phyloP scores from a whole-genome alignment of 176 grass and related monocot species.

The Juncus inflexus region DNA sequence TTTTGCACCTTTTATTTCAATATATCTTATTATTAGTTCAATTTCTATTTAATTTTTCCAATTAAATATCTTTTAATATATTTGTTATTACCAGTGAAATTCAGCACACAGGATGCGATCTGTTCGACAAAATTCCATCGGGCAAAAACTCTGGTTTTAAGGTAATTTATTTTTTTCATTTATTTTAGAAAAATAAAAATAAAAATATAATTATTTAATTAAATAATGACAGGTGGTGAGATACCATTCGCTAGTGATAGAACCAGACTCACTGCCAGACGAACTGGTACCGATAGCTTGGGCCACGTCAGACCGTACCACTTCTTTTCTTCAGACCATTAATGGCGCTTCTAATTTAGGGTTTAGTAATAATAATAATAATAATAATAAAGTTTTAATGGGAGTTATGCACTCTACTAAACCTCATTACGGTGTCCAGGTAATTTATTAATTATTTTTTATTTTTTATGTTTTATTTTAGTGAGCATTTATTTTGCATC shows the following conservation, averaged over 20 bases:
- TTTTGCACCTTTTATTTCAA: slow-evolving; percentile 5
- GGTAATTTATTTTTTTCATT: slow-evolving; percentile 40
- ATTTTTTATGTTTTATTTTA: neutral
- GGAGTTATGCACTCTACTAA: slow-evolving; percentile 60
- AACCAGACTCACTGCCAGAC: slow-evolving; percentile 51
- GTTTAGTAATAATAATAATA: neutral
- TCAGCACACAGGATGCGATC: slow-evolving; percentile 58
- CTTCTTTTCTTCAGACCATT: slow-evolving; percentile 52
- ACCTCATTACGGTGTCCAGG: slow-evolving; percentile 96
- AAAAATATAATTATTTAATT: slow-evolving; percentile 5
- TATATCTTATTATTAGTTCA: neutral
- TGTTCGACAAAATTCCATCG: slow-evolving; percentile 74
- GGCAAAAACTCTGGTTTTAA: slow-evolving; percentile 89
- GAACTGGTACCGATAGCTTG: slow-evolving; percentile 82
- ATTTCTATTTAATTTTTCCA: slow-evolving; percentile 1
- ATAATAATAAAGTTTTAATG: slow-evolving; percentile 58
- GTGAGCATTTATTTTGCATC: slow-evolving; percentile 5
- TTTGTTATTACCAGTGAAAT: slow-evolving; percentile 63
- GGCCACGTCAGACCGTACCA: slow-evolving; percentile 54
- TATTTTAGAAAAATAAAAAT: slow-evolving; percentile 5
- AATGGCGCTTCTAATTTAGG: slow-evolving; percentile 11
- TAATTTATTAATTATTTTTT: slow-evolving; percentile 29
- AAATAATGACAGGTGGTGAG: slow-evolving; percentile 64
- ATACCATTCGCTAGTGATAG: slow-evolving; percentile 92
- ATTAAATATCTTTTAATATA: neutral